Base-by-base conservation (phyloP, 129 eudicot genomes). In the Ambrosia trifida region DNA sequence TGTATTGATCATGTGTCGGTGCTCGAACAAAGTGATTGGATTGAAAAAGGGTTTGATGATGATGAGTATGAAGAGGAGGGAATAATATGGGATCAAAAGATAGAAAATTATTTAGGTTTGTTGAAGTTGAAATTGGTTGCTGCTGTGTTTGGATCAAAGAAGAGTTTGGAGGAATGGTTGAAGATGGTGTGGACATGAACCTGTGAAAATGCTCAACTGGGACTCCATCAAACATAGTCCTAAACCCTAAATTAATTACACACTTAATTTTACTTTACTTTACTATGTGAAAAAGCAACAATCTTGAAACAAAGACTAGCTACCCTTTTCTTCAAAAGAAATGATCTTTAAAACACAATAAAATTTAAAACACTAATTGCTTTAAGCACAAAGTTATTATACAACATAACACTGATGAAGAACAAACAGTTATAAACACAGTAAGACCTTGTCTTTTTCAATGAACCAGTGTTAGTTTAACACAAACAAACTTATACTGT, bases 121-220 rank as follows among this genome's bases (percentile, higher is more conserved):
- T 61, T 47, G 78, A 68, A 61, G 50, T 61, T 59, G 78, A 64
- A 65, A 64, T 59, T 64, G 90, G 73, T 24, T 70, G 16, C 1
- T 24, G 28, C 1, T 24, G 28, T 44, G 71, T 70, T 69, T 70
- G 81, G 61, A 77, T 77, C 24, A 85, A 64, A 61, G 91, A 75
- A 51, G 84, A 49, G 16, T 72, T 69, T 12, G 78, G 44, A 33
- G 83, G 83, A 24, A 84, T 72, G 72, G 82, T 61, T 32, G 89
- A 41, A 18, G 80, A 66, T 78, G 83, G 84, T 84, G 93, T 76
- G 18, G 86, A 83, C 69, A 87, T 78, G 79, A 84, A 87, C 70
- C 87, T 83, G 78, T 83, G 89, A 65, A 86, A 86, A 53, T 89
- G 94, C 69, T 90, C 91, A 68, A 59, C 73, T 59, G 85, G 89